Conservation (phyloP, 805 yeast species). For the Wickerhamiella occidentalis region DNA sequence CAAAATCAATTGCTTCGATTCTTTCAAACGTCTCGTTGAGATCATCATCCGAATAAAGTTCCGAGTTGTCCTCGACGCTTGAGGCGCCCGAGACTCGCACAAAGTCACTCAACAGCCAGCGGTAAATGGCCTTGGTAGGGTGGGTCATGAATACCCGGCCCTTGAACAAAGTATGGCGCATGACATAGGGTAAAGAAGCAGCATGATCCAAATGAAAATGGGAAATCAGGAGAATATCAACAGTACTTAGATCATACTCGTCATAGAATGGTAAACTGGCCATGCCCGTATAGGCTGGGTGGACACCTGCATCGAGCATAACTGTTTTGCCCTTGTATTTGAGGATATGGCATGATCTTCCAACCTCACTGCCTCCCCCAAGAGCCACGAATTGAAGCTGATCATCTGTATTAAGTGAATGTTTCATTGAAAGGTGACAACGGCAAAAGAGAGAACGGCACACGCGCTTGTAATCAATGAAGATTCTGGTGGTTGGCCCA, state of each 20-base stretch:
- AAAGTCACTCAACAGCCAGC: constrained; percentile 90
- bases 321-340: constrained; percentile 88
- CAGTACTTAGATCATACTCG: constrained; percentile 78
- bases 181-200: constrained; percentile 92
- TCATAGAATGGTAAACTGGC: constrained; percentile 91
- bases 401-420: constrained; percentile 25
- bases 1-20: constrained; percentile 90
- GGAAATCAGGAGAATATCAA: constrained; percentile 75
- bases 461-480: constrained; percentile 17
- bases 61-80: constrained; percentile 18
- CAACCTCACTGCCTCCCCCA: constrained; percentile 98
- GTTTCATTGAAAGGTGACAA: neutral
- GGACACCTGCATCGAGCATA: constrained; percentile 97
- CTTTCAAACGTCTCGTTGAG: constrained; percentile 72
- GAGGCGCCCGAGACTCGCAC: constrained; percentile 65
- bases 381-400: constrained; percentile 64
- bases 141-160: constrained; percentile 99
- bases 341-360: constrained; percentile 86
- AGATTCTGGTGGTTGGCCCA: constrained; percentile 27
- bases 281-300: constrained; percentile 85
- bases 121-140: constrained; percentile 94
- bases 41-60: constrained; percentile 83
- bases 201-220: constrained; percentile 98
- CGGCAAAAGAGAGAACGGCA: constrained; percentile 25
- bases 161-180: constrained; percentile 89